Evolutionary conservation across 2,329 filamentous ascomycete species (phyloP), one percentile per base, ranked within the genome.

Genomic region (Aspergillus flavus): DNA sequence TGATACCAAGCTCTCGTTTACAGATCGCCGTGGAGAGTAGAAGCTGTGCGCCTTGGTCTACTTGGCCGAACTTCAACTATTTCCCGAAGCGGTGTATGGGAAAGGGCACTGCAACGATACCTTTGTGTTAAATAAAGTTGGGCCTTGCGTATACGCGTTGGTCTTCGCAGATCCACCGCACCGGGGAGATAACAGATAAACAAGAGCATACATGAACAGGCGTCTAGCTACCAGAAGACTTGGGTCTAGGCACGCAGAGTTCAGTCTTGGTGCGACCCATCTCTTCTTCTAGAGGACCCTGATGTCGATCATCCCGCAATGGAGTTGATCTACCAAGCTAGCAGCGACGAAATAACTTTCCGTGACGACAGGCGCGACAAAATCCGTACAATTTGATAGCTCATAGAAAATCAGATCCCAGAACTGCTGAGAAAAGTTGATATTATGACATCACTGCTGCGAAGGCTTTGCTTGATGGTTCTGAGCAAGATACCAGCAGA

Each of bases 231-330:
- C 58, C 39, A 41, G 6, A 41, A 41, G 55, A 48, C 54, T 58
- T 54, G 32, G 36, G 43, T 63, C 63, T 65, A 61, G 61, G 53
- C 54, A 55, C 55, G 21, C 28, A 28, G 28, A 46, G 36, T 26
- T 30, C 39, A 57, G 50, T 46, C 36, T 45, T 41, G 60, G 57
- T 39, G 45, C 41, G 34, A 41, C 53, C 53, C 34, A 23, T 46
- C 41, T 19, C 28, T 50, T 41, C 46, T 32, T 54, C 28, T 23
- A 55, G 21, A 64, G 36, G 61, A 67, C 62, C 64, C 61, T 63
- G 56, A 65, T 65, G 61, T 39, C 58, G 58, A 66, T 66, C 62
- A 57, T 61, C 36, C 55, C 55, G 50, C 32, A 55, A 53, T 43
- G 50, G 58, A 57, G 53, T 39, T 39, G 52, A 26, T 39, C n/a